phyloP scores from a whole-genome alignment of 2,329 filamentous ascomycete species.

The Talaromyces sp. region DNA sequence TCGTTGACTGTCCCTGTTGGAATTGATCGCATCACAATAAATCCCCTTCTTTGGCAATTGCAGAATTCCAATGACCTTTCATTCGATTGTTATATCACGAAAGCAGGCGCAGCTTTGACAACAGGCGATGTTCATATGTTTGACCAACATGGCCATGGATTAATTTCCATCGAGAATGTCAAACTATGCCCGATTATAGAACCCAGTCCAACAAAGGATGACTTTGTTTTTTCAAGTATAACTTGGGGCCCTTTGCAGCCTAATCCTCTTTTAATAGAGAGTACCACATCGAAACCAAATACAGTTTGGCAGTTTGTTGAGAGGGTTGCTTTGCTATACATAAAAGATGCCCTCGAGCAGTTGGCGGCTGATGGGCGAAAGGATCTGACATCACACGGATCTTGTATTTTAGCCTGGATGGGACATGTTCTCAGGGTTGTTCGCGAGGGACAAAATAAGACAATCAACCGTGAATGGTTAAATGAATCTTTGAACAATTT shows the following conservation, averaged over 20 bases:
- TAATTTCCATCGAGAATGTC: not conserved
- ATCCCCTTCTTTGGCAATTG: constrained; percentile 23
- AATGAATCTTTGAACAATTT: not conserved
- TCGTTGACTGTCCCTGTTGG: constrained; percentile 12
- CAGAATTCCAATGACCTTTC: constrained; percentile 11
- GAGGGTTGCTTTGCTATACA: not conserved
- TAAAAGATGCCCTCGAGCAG: not conserved
- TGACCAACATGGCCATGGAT: not conserved
- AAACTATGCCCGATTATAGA: not conserved
- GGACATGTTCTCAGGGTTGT: not conserved
- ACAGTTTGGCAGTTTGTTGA: not conserved
- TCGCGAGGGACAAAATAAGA: not conserved
- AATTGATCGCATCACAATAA: constrained; percentile 12
- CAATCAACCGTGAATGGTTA: not conserved
- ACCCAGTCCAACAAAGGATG: not conserved
- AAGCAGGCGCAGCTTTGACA: not conserved
- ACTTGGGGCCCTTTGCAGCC: not conserved
- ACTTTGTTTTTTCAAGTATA: not conserved
- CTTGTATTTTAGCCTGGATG: not conserved
- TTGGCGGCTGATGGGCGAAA: not conserved
- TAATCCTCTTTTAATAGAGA: not conserved
- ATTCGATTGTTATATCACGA: not conserved
- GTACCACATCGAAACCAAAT: not conserved
- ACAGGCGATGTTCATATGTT: not conserved
- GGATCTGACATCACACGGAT: not conserved